Base-by-base conservation (phyloP, 2,329 filamentous ascomycete species). In the Aspergillus tanneri region DNA sequence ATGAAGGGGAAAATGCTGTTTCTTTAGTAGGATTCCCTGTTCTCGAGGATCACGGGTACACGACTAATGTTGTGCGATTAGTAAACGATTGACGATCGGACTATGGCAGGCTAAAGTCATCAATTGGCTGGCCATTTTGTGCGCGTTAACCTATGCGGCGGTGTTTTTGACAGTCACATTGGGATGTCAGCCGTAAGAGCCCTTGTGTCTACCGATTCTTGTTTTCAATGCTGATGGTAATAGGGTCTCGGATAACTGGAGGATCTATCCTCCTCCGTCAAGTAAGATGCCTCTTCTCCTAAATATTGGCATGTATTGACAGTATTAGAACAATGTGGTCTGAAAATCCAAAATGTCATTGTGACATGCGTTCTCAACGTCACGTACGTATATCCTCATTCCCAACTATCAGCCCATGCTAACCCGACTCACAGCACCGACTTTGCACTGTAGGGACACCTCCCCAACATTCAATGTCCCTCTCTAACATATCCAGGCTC, bases 1-100 rank as follows among this genome's bases (percentile, higher is more conserved):
- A 45, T 45, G 43, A 45, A 45, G 27, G 43, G 32, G 2, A 45
- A 45, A 18, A 45, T 45, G 43, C 18, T 45, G 8, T 45, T 45
- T 7, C 24, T 45, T 8, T 45, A 45, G 43, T 45, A 28, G 4
- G 12, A 6, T 4, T 21, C 12, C 10, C 16, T 18, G 7, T 34
- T 12, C 27, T 1, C 19, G 2, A 8, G 10, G 4, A 11, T 12
- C 8, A n/a, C n/a, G n/a, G n/a, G n/a, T 30, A 2, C 12, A 10
- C 10, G 4, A 16, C 32, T 28, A 27, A 45, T n/a, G 14, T 24
- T 12, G 36, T 14, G 5, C 12, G 6, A 14, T 16, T 12, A 45
- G 43, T 9, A 45, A 45, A 24, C 22, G 43, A 8, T 11, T 45
- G 4, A 45, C 43, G 14, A 5, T 45, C 2, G 43, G 43, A 5